Evolutionary conservation across 257 asterid species (phyloP).

Genomic region (Solanum paucissectum): DNA sequence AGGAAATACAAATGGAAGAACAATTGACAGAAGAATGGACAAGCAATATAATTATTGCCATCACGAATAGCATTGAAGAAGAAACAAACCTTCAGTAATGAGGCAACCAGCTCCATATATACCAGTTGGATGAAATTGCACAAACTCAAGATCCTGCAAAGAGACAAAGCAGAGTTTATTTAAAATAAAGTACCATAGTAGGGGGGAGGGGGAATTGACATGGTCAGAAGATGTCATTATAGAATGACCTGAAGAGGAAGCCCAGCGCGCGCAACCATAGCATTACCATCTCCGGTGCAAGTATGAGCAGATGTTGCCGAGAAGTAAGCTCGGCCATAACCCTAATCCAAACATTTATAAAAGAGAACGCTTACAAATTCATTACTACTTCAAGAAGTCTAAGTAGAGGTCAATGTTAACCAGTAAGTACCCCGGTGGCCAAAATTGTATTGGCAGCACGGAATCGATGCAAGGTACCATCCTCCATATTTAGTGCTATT

Average conservation of each 20-base stretch:
- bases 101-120: constrained; percentile 99
- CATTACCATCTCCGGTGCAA: constrained; percentile 99
- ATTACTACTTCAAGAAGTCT: not conserved
- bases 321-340: constrained; percentile 93
- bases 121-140: constrained; percentile 97
- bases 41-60: not conserved
- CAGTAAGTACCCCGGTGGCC: constrained; percentile 80
- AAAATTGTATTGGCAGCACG: constrained; percentile 79
- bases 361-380: not conserved
- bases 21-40: not conserved
- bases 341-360: constrained; percentile 28
- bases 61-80: not conserved
- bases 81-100: constrained; percentile 72
- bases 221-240: not conserved
- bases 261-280: constrained; percentile 99
- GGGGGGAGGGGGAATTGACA: not conserved
- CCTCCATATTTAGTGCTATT: constrained; percentile 90
- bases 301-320: constrained; percentile 99
- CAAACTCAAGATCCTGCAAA: constrained; percentile 90
- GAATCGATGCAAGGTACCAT: constrained; percentile 92
- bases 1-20: not conserved
- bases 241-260: constrained; percentile 78
- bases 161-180: not conserved
- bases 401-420: not conserved
- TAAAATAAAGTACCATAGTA: not conserved